These are phyloP conservation scores for Aspergillus ochraceoroseus DNA, from an alignment of 2,329 filamentous ascomycete genomes.

Conservation along the genomic window DNA sequence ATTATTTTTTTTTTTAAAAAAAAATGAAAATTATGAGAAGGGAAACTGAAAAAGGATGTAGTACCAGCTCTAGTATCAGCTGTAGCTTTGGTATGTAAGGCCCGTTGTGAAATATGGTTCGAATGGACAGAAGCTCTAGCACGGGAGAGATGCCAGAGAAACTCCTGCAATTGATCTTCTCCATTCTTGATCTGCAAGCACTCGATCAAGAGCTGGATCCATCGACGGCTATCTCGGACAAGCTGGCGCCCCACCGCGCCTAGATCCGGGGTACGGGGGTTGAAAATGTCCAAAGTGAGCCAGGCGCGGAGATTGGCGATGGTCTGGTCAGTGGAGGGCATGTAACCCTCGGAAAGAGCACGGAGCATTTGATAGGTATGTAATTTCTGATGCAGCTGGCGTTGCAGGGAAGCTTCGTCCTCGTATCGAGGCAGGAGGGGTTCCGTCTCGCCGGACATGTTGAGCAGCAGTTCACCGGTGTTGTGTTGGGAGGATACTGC, in stretches of 20 bases:
- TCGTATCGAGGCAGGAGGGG: no score
- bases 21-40: background rate
- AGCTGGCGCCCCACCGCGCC: constrained; percentile 73
- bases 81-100: constrained; percentile 58
- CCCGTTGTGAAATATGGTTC: constrained; percentile 57
- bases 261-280: constrained; percentile 67
- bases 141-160: constrained; percentile 77
- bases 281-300: constrained; percentile 71
- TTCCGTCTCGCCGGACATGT: no score
- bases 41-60: background rate
- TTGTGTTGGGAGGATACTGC: constrained; percentile 8
- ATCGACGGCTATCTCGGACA: constrained; percentile 65
- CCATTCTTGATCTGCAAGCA: constrained; percentile 76
- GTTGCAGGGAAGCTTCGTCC: constrained; percentile 73
- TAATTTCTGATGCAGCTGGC: constrained; percentile 77
- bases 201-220: constrained; percentile 75
- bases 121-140: constrained; percentile 66
- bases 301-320: constrained; percentile 75
- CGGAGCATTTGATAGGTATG: constrained; percentile 89
- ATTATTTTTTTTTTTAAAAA: background rate
- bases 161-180: constrained; percentile 81
- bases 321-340: constrained; percentile 84
- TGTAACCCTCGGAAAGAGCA: constrained; percentile 75
- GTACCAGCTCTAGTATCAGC: constrained; percentile 67
- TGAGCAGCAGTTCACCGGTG: constrained; percentile 10